Evolutionary conservation across 2,329 filamentous ascomycete genomes (phyloP), one percentile per base, ranked within the genome.

Genomic region (Fusarium buxicola): DNA sequence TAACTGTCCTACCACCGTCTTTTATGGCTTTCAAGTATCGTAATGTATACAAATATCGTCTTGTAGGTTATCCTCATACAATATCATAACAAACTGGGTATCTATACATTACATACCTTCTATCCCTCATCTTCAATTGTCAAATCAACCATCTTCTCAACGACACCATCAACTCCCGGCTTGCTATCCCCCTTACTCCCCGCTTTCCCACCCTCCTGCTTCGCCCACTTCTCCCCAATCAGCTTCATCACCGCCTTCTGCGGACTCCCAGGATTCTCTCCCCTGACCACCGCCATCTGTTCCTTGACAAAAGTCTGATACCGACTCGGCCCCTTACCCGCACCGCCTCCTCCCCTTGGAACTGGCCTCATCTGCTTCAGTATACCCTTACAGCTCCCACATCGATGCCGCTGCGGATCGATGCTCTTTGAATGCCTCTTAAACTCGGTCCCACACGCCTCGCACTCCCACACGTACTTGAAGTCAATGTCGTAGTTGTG

Each of bases 401-500:
- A 98, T 1, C 86, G 84, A 68, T 93, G 89, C 43, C 86, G 84
- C 27, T 73, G 73, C 0, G 89, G 83, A 74, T 97, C 88, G 65
- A 98, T 91, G 72, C 91, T 95, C 77, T 90, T 92, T 13, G 89
- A 93, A 75, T 98, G 94, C 5, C 94, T 83, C 72, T 93, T 91
- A 74, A 91, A 96, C 73, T 91, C 89, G 28, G 84, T 78, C 0
- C 80, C 84, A 72, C 95, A 98, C 4, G 72, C 78, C 15, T 68
- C 78, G 73, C 94, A 98, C 36, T 84, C 81, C 94, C 95, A 98
- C 16, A 94, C 78, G 73, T 94, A 99, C 78, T 94, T 96, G 80
- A 92, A 97, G 68, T 94, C 90, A 70, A 98, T 98, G 45, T 89
- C 85, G 75, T 97, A 99, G 28, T 81, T 85, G 76, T 99, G 94